Conservation (phyloP, 2,329 filamentous ascomycete genomes). For the Immersiporthe knoxdaviesiana region DNA sequence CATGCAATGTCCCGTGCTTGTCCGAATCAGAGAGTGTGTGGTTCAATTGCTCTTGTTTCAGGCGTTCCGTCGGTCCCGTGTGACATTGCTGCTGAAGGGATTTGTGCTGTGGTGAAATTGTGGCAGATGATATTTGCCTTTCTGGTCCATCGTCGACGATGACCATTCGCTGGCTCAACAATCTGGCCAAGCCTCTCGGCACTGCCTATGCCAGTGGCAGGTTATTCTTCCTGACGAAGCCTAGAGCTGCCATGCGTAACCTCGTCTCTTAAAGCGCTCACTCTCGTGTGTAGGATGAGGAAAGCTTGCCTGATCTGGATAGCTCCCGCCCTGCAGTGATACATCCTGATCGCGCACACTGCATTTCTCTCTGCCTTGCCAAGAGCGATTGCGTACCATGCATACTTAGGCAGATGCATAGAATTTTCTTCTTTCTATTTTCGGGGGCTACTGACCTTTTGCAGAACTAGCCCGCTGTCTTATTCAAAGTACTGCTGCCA, state of each 20-base stretch:
- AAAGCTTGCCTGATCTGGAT: conserved; percentile 24
- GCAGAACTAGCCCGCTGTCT: neutral
- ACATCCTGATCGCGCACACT: neutral
- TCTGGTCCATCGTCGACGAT: neutral
- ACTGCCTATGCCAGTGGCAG: conserved; percentile 9
- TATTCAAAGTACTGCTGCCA: neutral
- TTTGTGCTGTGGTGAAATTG: neutral
- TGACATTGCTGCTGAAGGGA: neutral
- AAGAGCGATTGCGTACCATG: conserved; percentile 9
- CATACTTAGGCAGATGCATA: conserved; percentile 16
- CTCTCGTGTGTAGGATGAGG: conserved; percentile 1
- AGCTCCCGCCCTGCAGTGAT: conserved; percentile 14
- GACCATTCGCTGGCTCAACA: neutral
- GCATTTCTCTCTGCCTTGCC: conserved; percentile 6
- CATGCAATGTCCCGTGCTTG: conserved; percentile 3
- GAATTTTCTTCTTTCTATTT: neutral
- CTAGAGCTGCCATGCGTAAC: conserved; percentile 4
- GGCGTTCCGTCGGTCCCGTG: neutral
- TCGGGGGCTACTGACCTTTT: neutral
- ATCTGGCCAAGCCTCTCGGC: conserved; percentile 17
- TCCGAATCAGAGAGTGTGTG: conserved; percentile 5
- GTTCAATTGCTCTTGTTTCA: conserved; percentile 8
- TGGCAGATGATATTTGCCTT: neutral
- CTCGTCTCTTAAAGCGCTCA: too few species aligned
- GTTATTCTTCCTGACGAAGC: conserved; percentile 20